Evolutionary conservation across 805 yeast genomes (phyloP), one percentile per base, ranked within the genome.

Genomic region (Barnettozyma sp.): DNA sequence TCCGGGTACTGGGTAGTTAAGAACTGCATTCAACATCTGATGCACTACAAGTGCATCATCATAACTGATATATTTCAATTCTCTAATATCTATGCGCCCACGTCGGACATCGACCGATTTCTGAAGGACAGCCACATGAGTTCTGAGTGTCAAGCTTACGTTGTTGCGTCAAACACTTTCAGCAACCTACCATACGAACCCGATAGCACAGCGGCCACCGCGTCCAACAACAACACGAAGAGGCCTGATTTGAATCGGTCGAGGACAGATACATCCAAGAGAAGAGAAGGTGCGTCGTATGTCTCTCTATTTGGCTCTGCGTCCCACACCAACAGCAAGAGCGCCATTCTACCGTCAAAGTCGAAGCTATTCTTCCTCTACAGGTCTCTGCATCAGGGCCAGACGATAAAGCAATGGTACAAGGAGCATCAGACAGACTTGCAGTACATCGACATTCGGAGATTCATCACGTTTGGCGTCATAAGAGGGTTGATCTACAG

Each of bases 41-140:
- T 88, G 63, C 94, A 90, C 57, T 92, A 90, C 60, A 79, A 80
- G 45, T 84, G 97, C 48, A 77, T 92, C 21, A 73, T 81, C 11
- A 69, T 88, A 8, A 66, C 84, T 11, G 97, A 90, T 54, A 75
- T 92, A 12, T 90, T 92, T 56, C 97, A 88, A 54, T 92, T 88
- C 55, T 65, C 78, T 31, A 90, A 86, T 58, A 75, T 79, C 17
- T 92, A 92, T 60, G 92, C 96, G 0, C 85, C 95, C 16, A 85
- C 97, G 0, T 78, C 92, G 23, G 71, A 73, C 29, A 73, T 92
- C 17, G 76, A 82, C 0, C 58, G 65, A 22, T 84, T 94, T 45
- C 65, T 85, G 31, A 71, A 71, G 27, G 82, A 78, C 44, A 62
- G 68, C 7, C 65, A 69, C 1, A 66, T 90, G 69, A 83, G 87